These are phyloP conservation scores for Aciculosporium take DNA, from an alignment of 2,329 filamentous ascomycete species.

Conservation along the genomic window DNA sequence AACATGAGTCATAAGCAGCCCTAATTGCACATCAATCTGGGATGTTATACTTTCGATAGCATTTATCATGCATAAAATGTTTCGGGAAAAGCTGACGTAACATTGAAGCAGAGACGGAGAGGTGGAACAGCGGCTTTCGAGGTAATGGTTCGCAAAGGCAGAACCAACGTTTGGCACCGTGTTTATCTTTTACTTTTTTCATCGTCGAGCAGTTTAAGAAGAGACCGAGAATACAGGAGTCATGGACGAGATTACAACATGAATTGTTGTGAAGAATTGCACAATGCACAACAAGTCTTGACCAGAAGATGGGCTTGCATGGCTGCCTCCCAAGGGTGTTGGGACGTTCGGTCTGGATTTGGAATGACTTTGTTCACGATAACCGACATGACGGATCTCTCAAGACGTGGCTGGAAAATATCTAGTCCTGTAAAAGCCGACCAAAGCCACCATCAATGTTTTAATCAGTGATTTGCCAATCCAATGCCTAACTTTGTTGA, in stretches of 20 bases:
- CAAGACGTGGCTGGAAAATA: too few relatives aligned
- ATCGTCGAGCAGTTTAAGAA: neutral
- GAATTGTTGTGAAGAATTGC: neutral
- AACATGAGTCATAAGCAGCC: neutral
- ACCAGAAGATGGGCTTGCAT: neutral
- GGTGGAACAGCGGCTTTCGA: too few relatives aligned
- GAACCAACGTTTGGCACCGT: neutral
- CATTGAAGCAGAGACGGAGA: too few relatives aligned
- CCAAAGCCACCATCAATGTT: too few relatives aligned
- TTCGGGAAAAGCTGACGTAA: too few relatives aligned
- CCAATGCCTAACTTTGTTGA: too few relatives aligned
- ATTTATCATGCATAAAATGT: too few relatives aligned
- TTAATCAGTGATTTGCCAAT: too few relatives aligned
- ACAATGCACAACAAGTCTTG: neutral
- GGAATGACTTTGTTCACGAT: neutral
- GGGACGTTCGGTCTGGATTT: neutral
- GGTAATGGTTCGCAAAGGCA: neutral
- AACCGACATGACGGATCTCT: neutral
- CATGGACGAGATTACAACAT: neutral
- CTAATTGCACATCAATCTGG: neutral
- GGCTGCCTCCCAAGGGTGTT: neutral
- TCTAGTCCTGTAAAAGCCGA: too few relatives aligned
- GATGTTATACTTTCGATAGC: neutral
- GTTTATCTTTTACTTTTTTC: neutral
- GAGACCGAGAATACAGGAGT: neutral